Base-by-base conservation (phyloP, 352 stramenopile genomes). In the Pythium phragmitis region DNA sequence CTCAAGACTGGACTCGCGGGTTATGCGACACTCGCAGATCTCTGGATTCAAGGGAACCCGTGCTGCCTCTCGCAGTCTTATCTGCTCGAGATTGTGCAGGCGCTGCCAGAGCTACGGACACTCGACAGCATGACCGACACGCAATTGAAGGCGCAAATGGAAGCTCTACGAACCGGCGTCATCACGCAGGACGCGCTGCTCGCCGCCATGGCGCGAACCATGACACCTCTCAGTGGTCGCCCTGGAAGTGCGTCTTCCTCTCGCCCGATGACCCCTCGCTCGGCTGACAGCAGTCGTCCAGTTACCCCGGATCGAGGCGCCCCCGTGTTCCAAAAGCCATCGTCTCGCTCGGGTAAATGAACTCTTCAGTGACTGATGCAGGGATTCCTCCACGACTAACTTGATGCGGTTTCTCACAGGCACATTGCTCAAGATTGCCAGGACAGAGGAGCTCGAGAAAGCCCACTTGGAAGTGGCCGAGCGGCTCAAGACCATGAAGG, bases 1-100 rank as follows among this genome's bases (percentile, higher is more conserved):
- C 63, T 85, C 7, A 41, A 77, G 21, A 55, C 34, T 1, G 19
- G 37, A 11, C 68, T 89, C 23, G 34, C 36, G 9, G 33, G 23
- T 21, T 72, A 23, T 5, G 16, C 13, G 14, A 33, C 36, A 1
- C 50, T 92, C 0, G 71, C 82, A 56, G 84, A 92, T 63, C 67
- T 92, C 30, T 92, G 84, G 84, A 36, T 91, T 12, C 48, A 82
- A 12, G 80, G 82, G 37, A 92, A 92, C 52, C 80, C 80, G 11
- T 90, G 75, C 68, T 89, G 79, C 42, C 68, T 69, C 12, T 89
- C 80, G 42, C 36, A 33, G 16, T 89, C 80, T 9, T 91, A 89
- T 39, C 60, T 89, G n/a, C 64, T 83, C 16, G 78, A 89, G 21
- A 37, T 89, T 7, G 48, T 73, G 30, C 57, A 60, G 2, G 66